Base-by-base conservation (phyloP, 1,284 basidiomycete genomes). In the Cryptococcus sp. region DNA sequence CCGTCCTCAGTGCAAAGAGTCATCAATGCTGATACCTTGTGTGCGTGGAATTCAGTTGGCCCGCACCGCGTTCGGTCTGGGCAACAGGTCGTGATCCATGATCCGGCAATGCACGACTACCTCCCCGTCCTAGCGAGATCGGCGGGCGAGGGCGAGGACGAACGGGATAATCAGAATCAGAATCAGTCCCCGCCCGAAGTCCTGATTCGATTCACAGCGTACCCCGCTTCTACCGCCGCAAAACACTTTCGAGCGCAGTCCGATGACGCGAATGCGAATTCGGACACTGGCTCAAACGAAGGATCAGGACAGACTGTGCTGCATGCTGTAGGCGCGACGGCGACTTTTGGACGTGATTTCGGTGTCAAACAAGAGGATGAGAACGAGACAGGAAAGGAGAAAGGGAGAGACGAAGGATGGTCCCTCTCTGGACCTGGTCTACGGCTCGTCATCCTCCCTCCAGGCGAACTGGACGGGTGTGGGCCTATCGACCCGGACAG, bases 21-120 rank as follows among this genome's bases (percentile, higher is more conserved):
- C n/a, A 40, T 22, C 38, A 27, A 11, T 40, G 31, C n/a, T 47
- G 10, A 3, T 40, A 17, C 17, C 46, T 25, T 31, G 56, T 57
- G n/a, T 47, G n/a, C n/a, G 38, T 59, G 13, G 40, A 20, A 35
- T 42, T 5, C 57, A 93, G 91, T 95, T 65, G 92, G 91, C 0
- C 90, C 88, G 53, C 87, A 93, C 68, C 81, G 85, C 27, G 87
- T 93, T 45, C 84, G 87, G 51, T 83, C 86, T 0, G 91, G 91
- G 1, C 90, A 94, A 68, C 74, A 83, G 31, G 89, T 95, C 48
- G 88, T 89, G 69, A 82, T 94, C 67, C 87, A 88, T 63, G 91
- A 94, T 71, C 62, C 70, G 0, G 56, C 69, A 35, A 76, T 78
- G 70, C 62, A 62, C 16, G 71, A 69, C 5, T 82, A 87, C 5